These are phyloP conservation scores for Dactylellina parvicollis DNA, from an alignment of 2,329 filamentous ascomycete species.

Conservation along the genomic window DNA sequence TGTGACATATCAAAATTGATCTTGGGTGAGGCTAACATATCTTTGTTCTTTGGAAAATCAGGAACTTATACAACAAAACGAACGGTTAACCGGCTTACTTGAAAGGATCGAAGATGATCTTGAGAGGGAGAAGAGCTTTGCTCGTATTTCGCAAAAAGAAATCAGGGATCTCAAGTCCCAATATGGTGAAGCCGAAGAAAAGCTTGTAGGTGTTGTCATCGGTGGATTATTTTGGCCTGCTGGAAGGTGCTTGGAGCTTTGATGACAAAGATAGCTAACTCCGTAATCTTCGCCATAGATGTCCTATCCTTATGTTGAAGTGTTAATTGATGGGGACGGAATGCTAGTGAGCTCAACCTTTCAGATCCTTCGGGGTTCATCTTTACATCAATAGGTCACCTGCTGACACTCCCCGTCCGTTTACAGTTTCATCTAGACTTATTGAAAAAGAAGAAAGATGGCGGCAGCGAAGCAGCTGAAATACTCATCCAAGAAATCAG, in stretches of 20 bases:
- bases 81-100: constrained; percentile 39
- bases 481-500: constrained; percentile 55
- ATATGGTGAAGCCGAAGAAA: constrained; percentile 41
- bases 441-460: constrained; percentile 66
- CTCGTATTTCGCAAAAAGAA: constrained; percentile 45
- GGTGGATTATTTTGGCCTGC: too few species aligned
- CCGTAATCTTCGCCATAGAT: constrained; percentile 13
- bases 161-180: constrained; percentile 40
- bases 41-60: not conserved
- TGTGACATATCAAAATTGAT: not conserved
- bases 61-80: constrained; percentile 52
- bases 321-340: constrained; percentile 72
- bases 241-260: too few species aligned
- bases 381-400: not conserved
- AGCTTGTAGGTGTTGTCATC: constrained; percentile 40
- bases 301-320: constrained; percentile 68
- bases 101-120: constrained; percentile 49
- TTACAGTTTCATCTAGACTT: constrained; percentile 69
- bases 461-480: constrained; percentile 61
- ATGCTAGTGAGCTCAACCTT: constrained; percentile 68
- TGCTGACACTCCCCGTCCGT: constrained; percentile 35
- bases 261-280: constrained; percentile 5
- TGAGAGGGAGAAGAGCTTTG: constrained; percentile 45
- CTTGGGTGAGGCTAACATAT: not conserved
- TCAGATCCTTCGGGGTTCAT: not conserved